A percentile compares a stretch with the other conserved stretches of the same genome.
Evolutionary conservation across 2,329 filamentous ascomycete genomes (phyloP).

Genomic region (Nothopassalora personata): DNA sequence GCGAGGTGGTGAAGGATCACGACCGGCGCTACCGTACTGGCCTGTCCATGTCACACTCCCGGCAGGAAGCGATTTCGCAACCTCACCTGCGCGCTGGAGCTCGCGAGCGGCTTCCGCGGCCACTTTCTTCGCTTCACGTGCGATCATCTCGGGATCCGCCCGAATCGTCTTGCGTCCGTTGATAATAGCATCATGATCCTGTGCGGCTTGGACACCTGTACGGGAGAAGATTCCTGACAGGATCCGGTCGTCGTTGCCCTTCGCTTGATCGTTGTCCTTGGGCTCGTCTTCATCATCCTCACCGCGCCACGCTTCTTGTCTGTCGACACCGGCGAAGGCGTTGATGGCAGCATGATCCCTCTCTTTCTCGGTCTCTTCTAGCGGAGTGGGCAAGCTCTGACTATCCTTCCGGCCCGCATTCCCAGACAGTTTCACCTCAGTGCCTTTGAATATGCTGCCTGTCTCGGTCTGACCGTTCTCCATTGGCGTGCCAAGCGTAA

Average conservation of each 20-base stretch:
- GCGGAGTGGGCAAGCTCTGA: conserved; percentile 26
- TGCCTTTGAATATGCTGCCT: conserved; percentile 79
- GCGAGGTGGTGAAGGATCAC: conserved; percentile 54
- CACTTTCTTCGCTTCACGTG: conserved; percentile 73
- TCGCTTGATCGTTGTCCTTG: conserved; percentile 15
- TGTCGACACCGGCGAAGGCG: conserved; percentile 39
- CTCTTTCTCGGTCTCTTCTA: conserved; percentile 23
- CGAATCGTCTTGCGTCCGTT: conserved; percentile 61
- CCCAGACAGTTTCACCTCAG: conserved; percentile 61
- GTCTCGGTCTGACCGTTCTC: conserved; percentile 66
- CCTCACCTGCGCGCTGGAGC: conserved; percentile 66
- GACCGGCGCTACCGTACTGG: conserved; percentile 69
- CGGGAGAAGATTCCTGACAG: conserved; percentile 85
- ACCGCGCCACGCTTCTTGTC: conserved; percentile 40
- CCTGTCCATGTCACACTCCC: conserved; percentile 95
- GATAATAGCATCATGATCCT: conserved; percentile 90
- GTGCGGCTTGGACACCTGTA: conserved; percentile 79
- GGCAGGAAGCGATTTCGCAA: conserved; percentile 66
- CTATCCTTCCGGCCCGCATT: conserved; percentile 29
- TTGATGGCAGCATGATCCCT: conserved; percentile 19
- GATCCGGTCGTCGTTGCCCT: conserved; percentile 62
- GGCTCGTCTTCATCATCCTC: conserved; percentile 25
- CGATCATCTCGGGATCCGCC: conserved; percentile 72
- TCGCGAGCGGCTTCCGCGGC: conserved; percentile 72
- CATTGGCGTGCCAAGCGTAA: conserved; percentile 67